A percentile compares a stretch with the other conserved stretches of the same genome.
Conservation (phyloP, 169 alveolate genomes). For the Babesia caballi region DNA sequence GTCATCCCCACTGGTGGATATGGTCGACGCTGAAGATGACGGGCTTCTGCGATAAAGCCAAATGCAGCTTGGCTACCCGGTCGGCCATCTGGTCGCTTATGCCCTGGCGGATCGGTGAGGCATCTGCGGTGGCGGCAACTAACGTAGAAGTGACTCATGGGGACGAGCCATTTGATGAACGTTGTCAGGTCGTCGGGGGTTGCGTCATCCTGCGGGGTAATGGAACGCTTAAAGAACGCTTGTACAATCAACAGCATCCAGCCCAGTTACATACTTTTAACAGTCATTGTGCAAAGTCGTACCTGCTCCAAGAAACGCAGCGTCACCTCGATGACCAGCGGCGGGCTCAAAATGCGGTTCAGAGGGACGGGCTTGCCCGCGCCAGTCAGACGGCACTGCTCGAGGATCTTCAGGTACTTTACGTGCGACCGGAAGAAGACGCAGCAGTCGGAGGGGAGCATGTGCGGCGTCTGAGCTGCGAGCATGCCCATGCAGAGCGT, state of each 20-base stretch:
- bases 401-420: constrained; percentile 7
- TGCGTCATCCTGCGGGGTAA: not conserved
- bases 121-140: not conserved
- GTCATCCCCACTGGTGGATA: constrained; percentile 25
- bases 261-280: too few relatives aligned
- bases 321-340: constrained; percentile 29
- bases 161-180: constrained; percentile 23
- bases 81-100: not conserved
- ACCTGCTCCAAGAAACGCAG: constrained; percentile 31
- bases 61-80: not conserved
- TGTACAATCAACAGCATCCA: too few relatives aligned
- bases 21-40: constrained; percentile 25
- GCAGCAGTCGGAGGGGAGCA: constrained; percentile 38
- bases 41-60: constrained; percentile 20
- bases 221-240: too few relatives aligned
- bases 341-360: constrained; percentile 4
- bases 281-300: too few relatives aligned
- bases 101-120: not conserved
- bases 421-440: constrained; percentile 35
- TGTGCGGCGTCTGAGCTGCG: constrained; percentile 15
- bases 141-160: constrained; percentile 19
- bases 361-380: not conserved
- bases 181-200: constrained; percentile 42
- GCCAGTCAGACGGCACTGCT: not conserved
- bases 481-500: constrained; percentile 20